Percentiles rank a stretch among this genome's conserved stretches.
Conservation (phyloP, 306 rosid genomes). For the Alnus glutinosa region DNA sequence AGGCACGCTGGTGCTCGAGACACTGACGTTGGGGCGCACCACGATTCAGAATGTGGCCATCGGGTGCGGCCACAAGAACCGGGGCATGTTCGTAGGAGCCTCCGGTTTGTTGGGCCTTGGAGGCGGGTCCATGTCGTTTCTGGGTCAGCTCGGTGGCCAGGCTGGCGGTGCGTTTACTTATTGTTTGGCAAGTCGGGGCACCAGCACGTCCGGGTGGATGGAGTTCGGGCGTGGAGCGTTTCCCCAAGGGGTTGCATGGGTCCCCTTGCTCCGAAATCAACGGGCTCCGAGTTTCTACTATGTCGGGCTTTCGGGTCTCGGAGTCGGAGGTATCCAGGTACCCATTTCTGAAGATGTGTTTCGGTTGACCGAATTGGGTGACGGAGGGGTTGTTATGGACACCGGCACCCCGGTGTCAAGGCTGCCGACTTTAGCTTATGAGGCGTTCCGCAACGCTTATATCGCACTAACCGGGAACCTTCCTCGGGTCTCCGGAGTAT, state of each 20-base stretch:
- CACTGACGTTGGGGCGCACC: constrained; percentile 64
- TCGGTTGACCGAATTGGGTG: constrained; percentile 45
- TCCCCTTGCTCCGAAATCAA: constrained; percentile 65
- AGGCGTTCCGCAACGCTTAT: constrained; percentile 62
- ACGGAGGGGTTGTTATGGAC: constrained; percentile 89
- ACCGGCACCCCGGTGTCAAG: constrained; percentile 92
- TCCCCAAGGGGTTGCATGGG: constrained; percentile 87
- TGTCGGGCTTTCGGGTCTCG: constrained; percentile 70
- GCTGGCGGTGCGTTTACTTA: constrained; percentile 75
- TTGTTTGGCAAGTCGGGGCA: constrained; percentile 68
- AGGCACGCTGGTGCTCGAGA: constrained; percentile 82
- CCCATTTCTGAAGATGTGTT: constrained; percentile 57
- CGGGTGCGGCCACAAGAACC: constrained; percentile 87
- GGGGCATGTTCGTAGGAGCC: constrained; percentile 88
- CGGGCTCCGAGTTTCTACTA: constrained; percentile 75
- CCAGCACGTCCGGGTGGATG: constrained; percentile 50
- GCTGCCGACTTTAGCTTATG: constrained; percentile 61
- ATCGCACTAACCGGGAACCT: constrained; percentile 60
- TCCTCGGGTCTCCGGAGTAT: constrained; percentile 57
- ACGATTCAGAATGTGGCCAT: constrained; percentile 65
- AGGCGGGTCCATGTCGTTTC: constrained; percentile 80
- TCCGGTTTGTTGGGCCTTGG: constrained; percentile 88
- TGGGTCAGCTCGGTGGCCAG: constrained; percentile 80
- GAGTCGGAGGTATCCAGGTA: constrained; percentile 68
- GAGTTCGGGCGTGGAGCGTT: constrained; percentile 76